Conservation (phyloP, 2,329 filamentous ascomycete species). For the Ascochyta rabiei region DNA sequence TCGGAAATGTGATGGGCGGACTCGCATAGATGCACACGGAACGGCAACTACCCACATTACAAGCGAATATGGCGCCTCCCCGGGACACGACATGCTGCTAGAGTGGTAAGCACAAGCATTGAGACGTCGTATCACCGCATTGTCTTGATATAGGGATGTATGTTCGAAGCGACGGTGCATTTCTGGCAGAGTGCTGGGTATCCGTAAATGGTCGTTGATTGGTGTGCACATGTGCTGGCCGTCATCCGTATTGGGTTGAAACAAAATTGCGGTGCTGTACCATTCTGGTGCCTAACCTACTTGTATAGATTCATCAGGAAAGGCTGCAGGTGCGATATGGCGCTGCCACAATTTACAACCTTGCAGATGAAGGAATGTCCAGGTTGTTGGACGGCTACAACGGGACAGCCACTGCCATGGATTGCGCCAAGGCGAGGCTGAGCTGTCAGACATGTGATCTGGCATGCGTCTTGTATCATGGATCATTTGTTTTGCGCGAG, state of each 20-base stretch:
- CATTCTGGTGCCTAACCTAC: neutral
- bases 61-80: slow-evolving; percentile 19
- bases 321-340: neutral
- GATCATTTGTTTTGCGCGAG: neutral
- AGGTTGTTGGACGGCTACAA: neutral
- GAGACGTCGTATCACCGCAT: slow-evolving; percentile 30
- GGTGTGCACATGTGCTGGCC: slow-evolving; percentile 7
- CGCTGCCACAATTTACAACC: slow-evolving; percentile 2
- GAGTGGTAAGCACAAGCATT: slow-evolving; percentile 32
- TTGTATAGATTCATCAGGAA: neutral
- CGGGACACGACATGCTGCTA: slow-evolving; percentile 27
- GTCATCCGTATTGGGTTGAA: neutral
- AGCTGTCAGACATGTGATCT: slow-evolving; percentile 11
- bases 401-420: neutral
- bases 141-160: slow-evolving; percentile 1
- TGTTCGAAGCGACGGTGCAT: neutral
- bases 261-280: neutral
- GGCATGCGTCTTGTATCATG: slow-evolving; percentile 8
- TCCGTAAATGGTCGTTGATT: slow-evolving; percentile 6
- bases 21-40: slow-evolving; percentile 33
- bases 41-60: slow-evolving; percentile 36
- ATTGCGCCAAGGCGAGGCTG: slow-evolving; percentile 21
- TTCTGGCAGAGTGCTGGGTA: slow-evolving; percentile 19
- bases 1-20: slow-evolving; percentile 28
- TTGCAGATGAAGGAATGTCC: slow-evolving; percentile 8